Evolutionary conservation across 2,329 filamentous ascomycete genomes (phyloP), one percentile per base, ranked within the genome.

Genomic region (Paraphoma chrysanthemicola): DNA sequence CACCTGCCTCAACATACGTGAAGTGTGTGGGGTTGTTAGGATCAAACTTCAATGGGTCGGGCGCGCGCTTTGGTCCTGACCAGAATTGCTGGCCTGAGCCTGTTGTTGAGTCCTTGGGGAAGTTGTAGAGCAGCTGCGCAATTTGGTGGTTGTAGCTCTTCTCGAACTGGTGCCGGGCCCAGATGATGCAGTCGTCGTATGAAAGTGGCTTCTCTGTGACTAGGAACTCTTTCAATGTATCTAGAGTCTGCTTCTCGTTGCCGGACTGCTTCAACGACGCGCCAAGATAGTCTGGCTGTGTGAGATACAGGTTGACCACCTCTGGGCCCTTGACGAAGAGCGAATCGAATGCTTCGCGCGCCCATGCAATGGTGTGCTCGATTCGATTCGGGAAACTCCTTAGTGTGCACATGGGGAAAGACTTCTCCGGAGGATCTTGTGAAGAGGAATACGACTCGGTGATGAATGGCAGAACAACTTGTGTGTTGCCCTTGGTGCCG

Each of bases 401-500:
- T 60, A 99, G 85, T 5, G 95, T 98, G 78, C 95, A 99, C 93
- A 98, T 98, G 0, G 95, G 95, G 85, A 99, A 98, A 1, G 95
- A 96, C 81, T 97, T 93, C 83, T 99, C 96, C 0, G 95, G 95
- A 1, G 95, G 95, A 76, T 99, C 96, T 76, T 97, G 94, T 17
- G 95, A 98, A 70, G 89, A 92, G 0, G 95, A 97, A 81, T 99
- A 99, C 1, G 95, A 98, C 78, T 99, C 96, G 0, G 95, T 98
- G 62, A 97, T 81, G 67, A 88, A 86, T 10, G 95, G 96, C 54
- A 99, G 85, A 47, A 99, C 88, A 57, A 99, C 95, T 74, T 99
- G 95, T 6, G 93, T 97, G 81, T 99, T 99, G 71, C 95, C 95
- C 84, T 99, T 99, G 56, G 96, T 98, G 49, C 95, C 95, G n/a